Evolutionary conservation across 495 filamentous ascomycete genomes (phyloP).

Genomic region (Penicillium silybi): DNA sequence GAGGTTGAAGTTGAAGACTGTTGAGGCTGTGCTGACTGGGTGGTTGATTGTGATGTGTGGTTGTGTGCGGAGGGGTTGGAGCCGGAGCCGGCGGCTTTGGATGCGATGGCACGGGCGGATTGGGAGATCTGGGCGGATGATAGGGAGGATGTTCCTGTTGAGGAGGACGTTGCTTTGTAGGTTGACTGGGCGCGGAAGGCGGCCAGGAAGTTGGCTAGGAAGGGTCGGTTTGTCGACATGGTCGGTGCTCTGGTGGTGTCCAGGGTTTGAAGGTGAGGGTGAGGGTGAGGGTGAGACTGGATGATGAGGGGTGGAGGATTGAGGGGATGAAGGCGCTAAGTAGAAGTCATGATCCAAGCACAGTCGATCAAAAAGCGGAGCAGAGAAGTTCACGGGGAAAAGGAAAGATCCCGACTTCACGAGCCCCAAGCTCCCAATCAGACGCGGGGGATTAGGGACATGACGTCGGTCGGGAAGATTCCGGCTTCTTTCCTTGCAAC

Average conservation of each 20-base stretch:
- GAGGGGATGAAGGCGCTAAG: not conserved
- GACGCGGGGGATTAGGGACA: slow-evolving; percentile 16
- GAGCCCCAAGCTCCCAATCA: slow-evolving; percentile 20
- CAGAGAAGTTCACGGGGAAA: not conserved
- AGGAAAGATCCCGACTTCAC: slow-evolving; percentile 21
- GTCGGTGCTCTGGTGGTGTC: not conserved
- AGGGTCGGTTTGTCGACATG: slow-evolving; percentile 71
- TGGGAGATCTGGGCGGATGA: slow-evolving; percentile 36
- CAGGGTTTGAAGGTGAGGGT: not conserved
- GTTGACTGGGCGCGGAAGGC: slow-evolving; percentile 68
- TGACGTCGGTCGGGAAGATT: slow-evolving; percentile 23
- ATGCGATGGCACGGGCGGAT: slow-evolving; percentile 41
- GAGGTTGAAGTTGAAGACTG: slow-evolving; percentile 8
- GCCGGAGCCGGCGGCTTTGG: slow-evolving; percentile 28
- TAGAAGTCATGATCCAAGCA: not conserved
- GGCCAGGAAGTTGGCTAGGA: slow-evolving; percentile 81
- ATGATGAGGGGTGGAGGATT: not conserved
- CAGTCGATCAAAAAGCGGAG: not conserved
- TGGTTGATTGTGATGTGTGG: slow-evolving; percentile 8
- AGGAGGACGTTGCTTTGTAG: slow-evolving; percentile 39
- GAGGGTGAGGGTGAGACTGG: not conserved
- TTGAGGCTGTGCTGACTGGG: slow-evolving; percentile 19
- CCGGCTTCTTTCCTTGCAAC: slow-evolving; percentile 4
- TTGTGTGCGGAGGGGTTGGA: slow-evolving; percentile 2
- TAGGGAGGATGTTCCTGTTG: slow-evolving; percentile 22